Base-by-base conservation (phyloP, 192 early-diverging fungal species). In the Backusella macrospora region DNA sequence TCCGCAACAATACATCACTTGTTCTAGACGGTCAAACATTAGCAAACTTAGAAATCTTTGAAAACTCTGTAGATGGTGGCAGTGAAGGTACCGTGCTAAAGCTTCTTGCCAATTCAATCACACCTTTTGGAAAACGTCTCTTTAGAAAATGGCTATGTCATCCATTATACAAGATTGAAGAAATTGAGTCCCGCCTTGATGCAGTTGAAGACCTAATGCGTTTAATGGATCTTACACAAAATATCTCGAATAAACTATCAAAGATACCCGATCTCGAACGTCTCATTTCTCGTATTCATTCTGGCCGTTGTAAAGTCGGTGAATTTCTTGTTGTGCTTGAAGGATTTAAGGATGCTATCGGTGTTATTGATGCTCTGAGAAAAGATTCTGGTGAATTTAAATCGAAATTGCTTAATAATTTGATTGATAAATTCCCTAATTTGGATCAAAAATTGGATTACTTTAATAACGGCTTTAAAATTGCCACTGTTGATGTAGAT, bases 21-120 rank as follows among this genome's bases (percentile, higher is more conserved):
- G 86, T 97, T 18, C 86, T 99, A 37, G 97, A 99, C 67, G 96
- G 96, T 4, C 95, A 96, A 62, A 96, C 98, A 1, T 79, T 99
- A 18, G 84, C 92, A 64, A 98, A 98, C 69, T 78, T 99, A 23
- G 97, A 99, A 72, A 81, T 99, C 15, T 96, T 99, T 65, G 82
- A 94, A 68, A 95, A 96, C 68, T 86, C 91, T 0, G 72, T 82
- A 12, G 96, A 96, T 75, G 90, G 93, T 9, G 78, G 85, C 9
- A 86, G 87, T 7, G 71, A 87, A 15, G 96, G 96, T 7, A 95
- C 96, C 0, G 87, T 99, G 4, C 91, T 96, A 70, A 85, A 92
- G 69, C 83, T 98, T 45, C 73, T 99, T 10, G 92, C 95, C 73
- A 92, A 92, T 48, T 93, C 93, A 62, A 81, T 87, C 12, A 93